Conservation (phyloP, 352 stramenopile genomes). For the Phytopythium montanum region DNA sequence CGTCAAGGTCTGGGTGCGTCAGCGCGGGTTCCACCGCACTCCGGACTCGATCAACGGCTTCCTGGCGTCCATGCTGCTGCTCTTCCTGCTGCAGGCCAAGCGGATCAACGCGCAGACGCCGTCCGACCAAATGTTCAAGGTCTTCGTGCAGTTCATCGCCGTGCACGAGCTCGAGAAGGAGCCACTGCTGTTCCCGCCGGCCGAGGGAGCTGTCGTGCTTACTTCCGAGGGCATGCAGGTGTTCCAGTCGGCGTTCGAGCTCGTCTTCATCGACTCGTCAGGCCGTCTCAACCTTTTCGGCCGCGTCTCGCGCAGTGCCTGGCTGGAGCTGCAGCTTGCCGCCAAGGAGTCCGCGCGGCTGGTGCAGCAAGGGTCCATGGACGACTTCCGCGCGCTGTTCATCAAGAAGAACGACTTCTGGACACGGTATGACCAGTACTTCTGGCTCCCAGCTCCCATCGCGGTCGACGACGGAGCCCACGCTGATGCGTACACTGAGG, state of each 20-base stretch:
- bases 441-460: constrained; percentile 61
- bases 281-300: constrained; percentile 74
- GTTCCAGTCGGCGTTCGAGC: constrained; percentile 61
- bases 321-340: constrained; percentile 60
- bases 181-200: constrained; percentile 60
- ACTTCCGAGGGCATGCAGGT: constrained; percentile 63
- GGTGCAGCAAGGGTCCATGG: constrained; percentile 57
- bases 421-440: constrained; percentile 85
- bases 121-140: constrained; percentile 86
- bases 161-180: constrained; percentile 63
- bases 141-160: constrained; percentile 78
- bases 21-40: constrained; percentile 72
- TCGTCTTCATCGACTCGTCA: constrained; percentile 79
- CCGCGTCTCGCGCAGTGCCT: constrained; percentile 60
- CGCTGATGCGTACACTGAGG: constrained; percentile 52
- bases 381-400: constrained; percentile 78
- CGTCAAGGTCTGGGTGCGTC: constrained; percentile 85
- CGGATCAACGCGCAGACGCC: constrained; percentile 62
- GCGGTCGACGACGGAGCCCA: constrained; percentile 45
- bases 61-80: constrained; percentile 75
- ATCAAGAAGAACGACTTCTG: constrained; percentile 82
- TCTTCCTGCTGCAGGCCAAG: constrained; percentile 79
- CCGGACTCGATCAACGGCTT: constrained; percentile 86
- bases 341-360: constrained; percentile 59
- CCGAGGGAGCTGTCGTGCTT: constrained; percentile 47